Evolutionary conservation across 140 eudicot genomes (phyloP).

Genomic region (Anethum foeniculum): DNA sequence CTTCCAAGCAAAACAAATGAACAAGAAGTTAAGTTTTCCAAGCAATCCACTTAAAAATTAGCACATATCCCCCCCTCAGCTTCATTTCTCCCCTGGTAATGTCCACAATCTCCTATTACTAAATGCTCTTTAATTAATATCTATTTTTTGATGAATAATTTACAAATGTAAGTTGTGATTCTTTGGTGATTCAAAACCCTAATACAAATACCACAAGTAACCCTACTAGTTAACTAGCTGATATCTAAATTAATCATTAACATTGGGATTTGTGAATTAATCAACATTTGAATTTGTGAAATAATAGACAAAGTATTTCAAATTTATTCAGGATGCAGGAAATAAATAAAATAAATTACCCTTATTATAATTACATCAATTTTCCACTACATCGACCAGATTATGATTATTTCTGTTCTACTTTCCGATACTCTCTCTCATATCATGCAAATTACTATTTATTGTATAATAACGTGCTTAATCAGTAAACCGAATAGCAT

Average conservation of each 20-base stretch:
- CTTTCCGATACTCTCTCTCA: conserved; percentile 23
- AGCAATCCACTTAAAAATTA: conserved; percentile 29
- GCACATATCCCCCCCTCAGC: conserved; percentile 7
- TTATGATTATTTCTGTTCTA: background rate
- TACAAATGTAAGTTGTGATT: background rate
- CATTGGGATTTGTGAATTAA: background rate
- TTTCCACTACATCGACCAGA: background rate
- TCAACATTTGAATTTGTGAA: background rate
- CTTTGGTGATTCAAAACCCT: conserved; percentile 23
- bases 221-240: conserved; percentile 18
- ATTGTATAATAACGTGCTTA: conserved; percentile 12
- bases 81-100: conserved; percentile 23
- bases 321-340: background rate
- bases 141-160: background rate
- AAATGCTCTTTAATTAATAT: background rate
- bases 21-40: conserved; percentile 25
- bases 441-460: conserved; percentile 55
- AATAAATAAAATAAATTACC: background rate
- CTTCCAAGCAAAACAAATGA: conserved; percentile 31
- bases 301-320: background rate
- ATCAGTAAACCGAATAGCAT: conserved; percentile 24
- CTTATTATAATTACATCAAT: background rate
- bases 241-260: too few relatives aligned
- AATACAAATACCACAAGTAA: conserved; percentile 20
- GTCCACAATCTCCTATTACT: background rate